phyloP scores from a whole-genome alignment of 768 basidiomycete genomes.

The Suillus brevipes region DNA sequence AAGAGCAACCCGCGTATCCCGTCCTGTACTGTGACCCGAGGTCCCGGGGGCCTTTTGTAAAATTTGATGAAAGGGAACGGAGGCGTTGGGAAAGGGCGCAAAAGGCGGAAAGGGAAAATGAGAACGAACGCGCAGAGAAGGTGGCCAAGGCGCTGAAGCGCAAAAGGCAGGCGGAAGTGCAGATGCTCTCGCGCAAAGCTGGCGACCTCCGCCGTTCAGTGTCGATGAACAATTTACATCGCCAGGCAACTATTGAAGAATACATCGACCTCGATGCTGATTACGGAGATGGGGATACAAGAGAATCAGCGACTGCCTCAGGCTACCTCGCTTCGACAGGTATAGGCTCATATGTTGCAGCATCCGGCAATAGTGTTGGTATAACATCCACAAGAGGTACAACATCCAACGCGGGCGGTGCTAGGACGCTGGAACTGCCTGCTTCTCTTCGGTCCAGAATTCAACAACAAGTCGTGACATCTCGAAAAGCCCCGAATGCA shows the following conservation, averaged over 20 bases:
- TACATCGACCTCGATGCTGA: conserved; percentile 44
- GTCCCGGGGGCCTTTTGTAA: conserved; percentile 71
- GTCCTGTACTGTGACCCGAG: conserved; percentile 76
- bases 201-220: conserved; percentile 71
- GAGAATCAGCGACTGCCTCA: conserved; percentile 65
- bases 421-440: conserved; percentile 52
- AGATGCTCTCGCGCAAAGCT: conserved; percentile 29
- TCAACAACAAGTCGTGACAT: conserved; percentile 67
- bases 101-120: conserved; percentile 38
- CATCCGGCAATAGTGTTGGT: conserved; percentile 92
- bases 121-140: conserved; percentile 29
- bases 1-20: conserved; percentile 73
- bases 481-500: conserved; percentile 43
- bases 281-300: conserved; percentile 29
- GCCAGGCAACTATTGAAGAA: conserved; percentile 46
- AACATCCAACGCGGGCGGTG: conserved; percentile 59
- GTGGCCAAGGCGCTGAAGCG: conserved; percentile 29
- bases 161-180: conserved; percentile 30
- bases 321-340: conserved; percentile 64
- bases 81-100: conserved; percentile 63
- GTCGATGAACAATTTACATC: conserved; percentile 76
- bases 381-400: conserved; percentile 92
- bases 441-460: conserved; percentile 54
- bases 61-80: conserved; percentile 74
- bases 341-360: conserved; percentile 69